Evolutionary conservation across 2,329 filamentous ascomycete genomes (phyloP).

Genomic region (Rugonectria rugulosa): DNA sequence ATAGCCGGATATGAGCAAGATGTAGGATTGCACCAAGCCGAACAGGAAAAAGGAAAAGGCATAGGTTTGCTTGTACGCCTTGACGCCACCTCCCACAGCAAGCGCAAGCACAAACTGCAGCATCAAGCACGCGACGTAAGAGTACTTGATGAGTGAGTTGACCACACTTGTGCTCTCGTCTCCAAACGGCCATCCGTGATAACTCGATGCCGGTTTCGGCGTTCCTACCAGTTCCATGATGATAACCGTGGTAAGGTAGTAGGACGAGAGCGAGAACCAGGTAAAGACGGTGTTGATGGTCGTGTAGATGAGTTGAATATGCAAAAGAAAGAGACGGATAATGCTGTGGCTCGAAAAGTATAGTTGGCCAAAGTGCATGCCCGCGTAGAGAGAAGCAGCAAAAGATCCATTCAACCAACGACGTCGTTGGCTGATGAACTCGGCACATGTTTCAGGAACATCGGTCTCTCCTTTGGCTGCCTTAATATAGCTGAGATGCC

Average conservation of each 20-base stretch:
- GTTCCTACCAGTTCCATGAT: slow-evolving; percentile 18
- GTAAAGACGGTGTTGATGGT: slow-evolving; percentile 9
- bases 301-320: slow-evolving; percentile 12
- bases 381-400: slow-evolving; percentile 3
- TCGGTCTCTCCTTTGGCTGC: slow-evolving; percentile 11
- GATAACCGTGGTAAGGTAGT: slow-evolving; percentile 13
- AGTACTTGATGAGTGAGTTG: neutral
- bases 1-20: neutral
- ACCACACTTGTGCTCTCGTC: slow-evolving; percentile 11
- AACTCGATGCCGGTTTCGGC: neutral
- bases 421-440: slow-evolving; percentile 5
- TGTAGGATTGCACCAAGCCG: slow-evolving; percentile 10
- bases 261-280: slow-evolving; percentile 19
- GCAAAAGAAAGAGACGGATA: neutral
- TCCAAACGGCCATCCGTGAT: slow-evolving; percentile 18
- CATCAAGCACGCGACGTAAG: slow-evolving; percentile 6
- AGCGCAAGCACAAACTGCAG: slow-evolving; percentile 24
- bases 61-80: neutral
- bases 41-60: slow-evolving; percentile 21
- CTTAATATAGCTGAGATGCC: slow-evolving; percentile 8
- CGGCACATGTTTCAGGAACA: neutral
- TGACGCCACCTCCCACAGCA: slow-evolving; percentile 12
- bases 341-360: neutral
- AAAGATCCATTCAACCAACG: slow-evolving; percentile 13
- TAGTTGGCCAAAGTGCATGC: neutral